These are phyloP conservation scores for Xylariaceae sp. DNA, from an alignment of 2,329 filamentous ascomycete species.

Conservation along the genomic window DNA sequence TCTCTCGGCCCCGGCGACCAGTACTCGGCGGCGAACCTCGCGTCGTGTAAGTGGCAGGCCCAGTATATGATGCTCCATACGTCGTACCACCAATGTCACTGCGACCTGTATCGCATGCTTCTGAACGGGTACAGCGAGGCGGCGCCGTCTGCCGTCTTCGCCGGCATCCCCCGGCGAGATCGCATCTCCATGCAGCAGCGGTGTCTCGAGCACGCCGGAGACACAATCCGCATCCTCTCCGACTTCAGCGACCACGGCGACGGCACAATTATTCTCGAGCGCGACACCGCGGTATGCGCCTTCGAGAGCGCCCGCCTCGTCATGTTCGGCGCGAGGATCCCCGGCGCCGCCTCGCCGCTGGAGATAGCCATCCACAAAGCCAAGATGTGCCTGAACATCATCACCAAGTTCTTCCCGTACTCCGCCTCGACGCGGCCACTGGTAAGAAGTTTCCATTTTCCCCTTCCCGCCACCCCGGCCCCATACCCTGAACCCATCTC, in stretches of 20 bases:
- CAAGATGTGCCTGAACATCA: conserved; percentile 23
- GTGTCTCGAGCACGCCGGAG: conserved; percentile 34
- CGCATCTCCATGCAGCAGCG: conserved; percentile 19
- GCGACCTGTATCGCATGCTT: conserved; percentile 40
- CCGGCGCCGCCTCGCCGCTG: conserved; percentile 15
- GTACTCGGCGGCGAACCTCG: conserved; percentile 21
- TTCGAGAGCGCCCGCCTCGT: conserved; percentile 37
- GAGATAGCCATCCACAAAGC: conserved; percentile 22
- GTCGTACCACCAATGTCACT: conserved; percentile 39
- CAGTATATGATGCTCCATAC: conserved; percentile 30
- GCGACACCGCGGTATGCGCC: conserved; percentile 38
- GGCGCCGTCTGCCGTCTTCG: not conserved
- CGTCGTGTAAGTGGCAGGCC: conserved; percentile 16
- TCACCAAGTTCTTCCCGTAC: conserved; percentile 22
- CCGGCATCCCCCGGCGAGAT: not conserved
- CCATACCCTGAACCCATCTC: not conserved
- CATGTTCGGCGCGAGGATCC: conserved; percentile 26
- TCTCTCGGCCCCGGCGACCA: conserved; percentile 15
- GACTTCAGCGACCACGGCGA: conserved; percentile 15
- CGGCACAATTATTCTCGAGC: conserved; percentile 29
- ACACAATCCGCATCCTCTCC: conserved; percentile 31
- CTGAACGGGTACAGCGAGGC: conserved; percentile 35
- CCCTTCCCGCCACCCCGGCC: not conserved
- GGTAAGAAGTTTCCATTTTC: conserved; percentile 11
- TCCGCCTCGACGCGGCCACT: conserved; percentile 25